phyloP scores from a whole-genome alignment of 257 asterid genomes.

The Gentiana macrophylla region DNA sequence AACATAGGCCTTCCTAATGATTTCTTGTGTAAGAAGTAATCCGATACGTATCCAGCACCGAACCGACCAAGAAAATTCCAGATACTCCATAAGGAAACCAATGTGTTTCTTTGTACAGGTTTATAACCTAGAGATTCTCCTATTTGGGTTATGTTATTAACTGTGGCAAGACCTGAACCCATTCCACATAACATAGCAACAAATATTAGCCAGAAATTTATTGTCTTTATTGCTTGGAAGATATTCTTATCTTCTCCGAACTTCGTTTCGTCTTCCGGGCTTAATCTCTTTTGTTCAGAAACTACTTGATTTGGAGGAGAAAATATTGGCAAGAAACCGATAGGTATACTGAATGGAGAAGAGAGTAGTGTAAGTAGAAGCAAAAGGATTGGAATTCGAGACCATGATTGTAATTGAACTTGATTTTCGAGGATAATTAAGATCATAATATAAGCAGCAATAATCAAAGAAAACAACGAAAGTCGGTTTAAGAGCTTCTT shows the following conservation, averaged over 20 bases:
- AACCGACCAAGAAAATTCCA: slow-evolving; percentile 88
- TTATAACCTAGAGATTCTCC: slow-evolving; percentile 81
- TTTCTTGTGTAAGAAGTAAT: slow-evolving; percentile 42
- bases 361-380: slow-evolving; percentile 52
- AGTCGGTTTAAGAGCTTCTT: slow-evolving; percentile 44
- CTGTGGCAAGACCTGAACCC: slow-evolving; percentile 92
- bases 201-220: slow-evolving; percentile 71
- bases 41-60: slow-evolving; percentile 78
- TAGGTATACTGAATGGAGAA: slow-evolving; percentile 38
- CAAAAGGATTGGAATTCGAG: slow-evolving; percentile 27
- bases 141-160: slow-evolving; percentile 84
- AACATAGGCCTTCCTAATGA: slow-evolving; percentile 68
- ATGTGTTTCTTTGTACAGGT: slow-evolving; percentile 37
- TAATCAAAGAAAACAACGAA: slow-evolving; percentile 45
- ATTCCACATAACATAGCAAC: slow-evolving; percentile 68
- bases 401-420: slow-evolving; percentile 34
- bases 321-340: slow-evolving; percentile 11
- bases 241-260: slow-evolving; percentile 35
- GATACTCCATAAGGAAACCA: slow-evolving; percentile 88
- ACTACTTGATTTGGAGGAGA: slow-evolving; percentile 5
- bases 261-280: slow-evolving; percentile 19
- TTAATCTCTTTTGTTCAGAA: slow-evolving; percentile 2
- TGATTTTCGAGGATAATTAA: slow-evolving; percentile 44
- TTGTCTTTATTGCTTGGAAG: slow-evolving; percentile 45
- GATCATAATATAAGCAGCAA: slow-evolving; percentile 61